Percentiles rank a stretch among this genome's conserved stretches.
Conservation (phyloP, 306 rosid genomes). For the Begonia fuchsioides region DNA sequence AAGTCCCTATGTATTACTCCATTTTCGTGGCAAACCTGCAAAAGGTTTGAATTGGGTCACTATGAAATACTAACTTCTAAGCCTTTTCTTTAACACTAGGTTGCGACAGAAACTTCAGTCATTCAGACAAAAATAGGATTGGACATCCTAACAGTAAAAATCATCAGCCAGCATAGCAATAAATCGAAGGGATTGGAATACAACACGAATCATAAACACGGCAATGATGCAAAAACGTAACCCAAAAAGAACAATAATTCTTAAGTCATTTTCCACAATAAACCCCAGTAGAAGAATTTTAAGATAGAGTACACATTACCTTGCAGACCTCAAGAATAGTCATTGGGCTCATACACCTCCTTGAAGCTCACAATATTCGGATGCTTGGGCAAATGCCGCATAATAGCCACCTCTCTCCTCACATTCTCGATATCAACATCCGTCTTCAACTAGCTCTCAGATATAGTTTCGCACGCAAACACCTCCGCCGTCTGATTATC, state of each 20-base stretch:
- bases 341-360: constrained; percentile 75
- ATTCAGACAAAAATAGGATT: no score
- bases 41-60: not conserved
- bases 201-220: no score
- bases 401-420: constrained; percentile 72
- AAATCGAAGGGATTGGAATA: no score
- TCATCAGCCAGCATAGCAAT: no score
- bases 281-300: not conserved
- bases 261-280: no score
- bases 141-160: no score
- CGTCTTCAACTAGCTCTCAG: no score
- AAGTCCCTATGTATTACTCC: constrained; percentile 94
- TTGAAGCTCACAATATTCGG: constrained; percentile 60
- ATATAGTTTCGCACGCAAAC: constrained; percentile 55
- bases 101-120: no score
- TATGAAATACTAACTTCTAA: no score
- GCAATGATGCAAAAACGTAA: not conserved
- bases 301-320: constrained; percentile 17
- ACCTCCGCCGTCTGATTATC: constrained; percentile 24
- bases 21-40: constrained; percentile 66
- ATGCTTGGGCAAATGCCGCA: constrained; percentile 63
- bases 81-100: no score
- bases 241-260: no score
- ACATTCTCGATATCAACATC: constrained; percentile 75
- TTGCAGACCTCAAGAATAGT: constrained; percentile 76